These are phyloP conservation scores for Ramalina intermedia DNA, from an alignment of 495 filamentous ascomycete species.

Conservation along the genomic window DNA sequence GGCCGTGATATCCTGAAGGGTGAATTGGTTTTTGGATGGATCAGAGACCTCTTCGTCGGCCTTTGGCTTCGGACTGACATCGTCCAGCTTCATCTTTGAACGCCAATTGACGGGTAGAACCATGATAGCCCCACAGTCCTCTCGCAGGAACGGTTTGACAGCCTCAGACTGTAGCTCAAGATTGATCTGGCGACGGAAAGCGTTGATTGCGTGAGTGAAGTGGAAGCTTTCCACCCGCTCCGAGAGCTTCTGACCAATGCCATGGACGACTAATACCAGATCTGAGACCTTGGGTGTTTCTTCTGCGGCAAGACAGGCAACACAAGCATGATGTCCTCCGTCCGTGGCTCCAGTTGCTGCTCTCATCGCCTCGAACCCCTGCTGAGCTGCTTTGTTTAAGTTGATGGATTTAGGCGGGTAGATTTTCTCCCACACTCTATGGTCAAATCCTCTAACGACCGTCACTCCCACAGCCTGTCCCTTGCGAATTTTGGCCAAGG, in stretches of 20 bases:
- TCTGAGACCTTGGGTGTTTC: slow-evolving; percentile 67
- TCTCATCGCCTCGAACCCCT: slow-evolving; percentile 4
- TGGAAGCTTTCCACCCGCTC: slow-evolving; percentile 91
- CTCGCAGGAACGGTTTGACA: slow-evolving; percentile 59
- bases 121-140: slow-evolving; percentile 58
- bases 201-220: slow-evolving; percentile 90
- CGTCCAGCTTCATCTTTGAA: slow-evolving; percentile 69
- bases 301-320: slow-evolving; percentile 40
- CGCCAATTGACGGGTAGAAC: slow-evolving; percentile 79
- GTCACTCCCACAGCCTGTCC: slow-evolving; percentile 69
- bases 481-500: slow-evolving; percentile 72
- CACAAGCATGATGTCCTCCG: slow-evolving; percentile 24
- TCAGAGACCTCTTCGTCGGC: slow-evolving; percentile 29
- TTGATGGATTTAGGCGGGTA: slow-evolving; percentile 43
- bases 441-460: slow-evolving; percentile 77
- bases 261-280: slow-evolving; percentile 79
- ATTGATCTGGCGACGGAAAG: slow-evolving; percentile 75
- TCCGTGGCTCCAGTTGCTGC: slow-evolving; percentile 5
- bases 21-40: slow-evolving; percentile 47
- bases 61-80: slow-evolving; percentile 31
- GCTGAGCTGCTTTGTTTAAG: slow-evolving; percentile 10
- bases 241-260: slow-evolving; percentile 89
- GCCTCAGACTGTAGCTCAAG: slow-evolving; percentile 61
- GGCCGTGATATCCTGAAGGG: slow-evolving; percentile 79
- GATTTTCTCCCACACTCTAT: slow-evolving; percentile 57